Evolutionary conservation across 2,329 filamentous ascomycete genomes (phyloP).

Genomic region (Botrytis elliptica): DNA sequence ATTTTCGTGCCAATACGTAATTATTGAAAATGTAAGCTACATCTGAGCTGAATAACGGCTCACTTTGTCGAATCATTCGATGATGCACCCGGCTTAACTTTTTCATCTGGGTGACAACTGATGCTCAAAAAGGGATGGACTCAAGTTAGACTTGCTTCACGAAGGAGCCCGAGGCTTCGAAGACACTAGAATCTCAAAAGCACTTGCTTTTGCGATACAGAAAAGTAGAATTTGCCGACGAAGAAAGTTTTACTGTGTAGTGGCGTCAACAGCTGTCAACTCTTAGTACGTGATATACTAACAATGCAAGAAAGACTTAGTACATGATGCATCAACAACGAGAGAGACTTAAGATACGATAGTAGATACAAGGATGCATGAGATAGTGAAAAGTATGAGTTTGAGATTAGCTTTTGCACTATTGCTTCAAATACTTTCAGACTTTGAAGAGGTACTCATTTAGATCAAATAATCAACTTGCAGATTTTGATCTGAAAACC

Average conservation of each 20-base stretch:
- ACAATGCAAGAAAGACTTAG: no score
- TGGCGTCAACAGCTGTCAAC: fast-evolving
- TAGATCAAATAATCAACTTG: no score
- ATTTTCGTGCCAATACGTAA: neutral
- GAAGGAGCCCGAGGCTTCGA: neutral
- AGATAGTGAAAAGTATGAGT: no score
- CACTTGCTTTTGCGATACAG: neutral
- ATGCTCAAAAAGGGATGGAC: neutral
- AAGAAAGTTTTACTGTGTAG: neutral
- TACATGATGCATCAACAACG: no score
- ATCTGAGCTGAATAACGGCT: neutral
- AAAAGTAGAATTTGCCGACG: neutral
- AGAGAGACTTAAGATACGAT: no score
- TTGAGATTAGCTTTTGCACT: no score
- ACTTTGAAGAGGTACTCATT: no score
- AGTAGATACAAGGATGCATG: no score
- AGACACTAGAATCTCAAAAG: neutral
- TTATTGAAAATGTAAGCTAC: neutral
- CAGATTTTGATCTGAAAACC: no score
- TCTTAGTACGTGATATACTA: neutral
- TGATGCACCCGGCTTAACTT: neutral
- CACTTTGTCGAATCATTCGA: neutral
- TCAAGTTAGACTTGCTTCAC: neutral
- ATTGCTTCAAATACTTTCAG: no score
- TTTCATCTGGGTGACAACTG: neutral